Base-by-base conservation (phyloP, 1,139 yeast species). In the Geotrichum bryndzae region DNA sequence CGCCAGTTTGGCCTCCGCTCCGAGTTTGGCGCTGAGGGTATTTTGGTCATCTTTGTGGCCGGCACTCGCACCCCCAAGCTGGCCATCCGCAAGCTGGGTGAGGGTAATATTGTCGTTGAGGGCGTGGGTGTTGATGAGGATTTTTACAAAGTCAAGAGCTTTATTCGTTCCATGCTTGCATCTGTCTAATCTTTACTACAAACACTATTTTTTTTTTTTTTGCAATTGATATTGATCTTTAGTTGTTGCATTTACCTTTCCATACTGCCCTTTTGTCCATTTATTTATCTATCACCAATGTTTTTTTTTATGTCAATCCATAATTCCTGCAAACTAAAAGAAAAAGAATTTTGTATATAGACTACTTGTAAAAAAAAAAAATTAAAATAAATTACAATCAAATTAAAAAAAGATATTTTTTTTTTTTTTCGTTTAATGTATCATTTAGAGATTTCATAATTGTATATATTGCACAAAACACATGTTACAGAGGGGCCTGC, bases 11-110 rank as follows among this genome's bases (percentile, higher is more conserved):
- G 90, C 61, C 83, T 88, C 68, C 79, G 79, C 61, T 97, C 96
- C 0, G 97, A 92, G 70, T 90, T 94, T 72, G 85, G 88, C 71
- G 95, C 97, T 61, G 97, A 91, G 72, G 99, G 98, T 72, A 86
- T 92, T 0, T 77, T 94, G 59, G 96, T 92, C 8, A 57, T 60
- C 7, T 22, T 31, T n/a, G 22, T 23, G 22, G 53, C 29, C 27
- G 15, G 48, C 45, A 88, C 96, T 51, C 92, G 92, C 69, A 89
- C 88, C 64, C 48, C 48, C 23, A 78, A 78, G 61, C 82, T 94
- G 31, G 87, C 92, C 1, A 84, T 94, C 8, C 79, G 90, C 63
- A 92, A 94, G 73, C 80, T 88, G 2, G 83, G 84, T 10, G 91
- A 91, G 57, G 96, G 97, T 52, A 88, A 88, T 70, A 82, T 95